These are phyloP conservation scores for Penicillium parvum DNA, from an alignment of 495 filamentous ascomycete genomes.

Conservation along the genomic window DNA sequence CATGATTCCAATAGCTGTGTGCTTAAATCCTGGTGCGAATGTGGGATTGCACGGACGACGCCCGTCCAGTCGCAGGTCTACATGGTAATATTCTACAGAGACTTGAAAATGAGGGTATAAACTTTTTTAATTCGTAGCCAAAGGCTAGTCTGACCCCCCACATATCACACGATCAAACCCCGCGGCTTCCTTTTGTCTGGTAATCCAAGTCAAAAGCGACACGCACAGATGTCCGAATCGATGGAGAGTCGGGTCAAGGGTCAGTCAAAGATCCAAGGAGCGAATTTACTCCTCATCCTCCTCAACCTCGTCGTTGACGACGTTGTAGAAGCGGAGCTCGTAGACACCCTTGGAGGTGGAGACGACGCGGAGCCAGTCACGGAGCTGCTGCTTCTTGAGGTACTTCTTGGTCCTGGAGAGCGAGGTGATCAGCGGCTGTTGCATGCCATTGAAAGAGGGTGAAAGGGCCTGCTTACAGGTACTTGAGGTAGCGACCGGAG, in stretches of 20 bases:
- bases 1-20: too few relatives aligned
- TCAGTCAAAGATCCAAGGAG: constrained; percentile 8
- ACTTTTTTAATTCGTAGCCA: constrained; percentile 29
- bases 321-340: constrained; percentile 99
- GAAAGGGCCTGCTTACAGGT: constrained; percentile 65
- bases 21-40: too few relatives aligned
- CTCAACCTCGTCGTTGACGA: constrained; percentile 93
- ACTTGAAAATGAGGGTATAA: constrained; percentile 20
- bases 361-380: constrained; percentile 99
- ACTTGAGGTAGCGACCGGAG: constrained; percentile 98
- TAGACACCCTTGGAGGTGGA: constrained; percentile 95
- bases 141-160: constrained; percentile 24
- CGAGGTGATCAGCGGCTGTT: constrained; percentile 11
- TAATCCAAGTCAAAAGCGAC: constrained; percentile 11
- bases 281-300: constrained; percentile 91
- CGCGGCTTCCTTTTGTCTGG: constrained; percentile 12
- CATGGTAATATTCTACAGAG: not conserved
- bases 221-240: constrained; percentile 10
- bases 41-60: too few relatives aligned
- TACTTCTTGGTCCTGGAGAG: constrained; percentile 92
- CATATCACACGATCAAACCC: constrained; percentile 15
- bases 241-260: constrained; percentile 14
- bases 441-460: not conserved
- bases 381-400: constrained; percentile 99
- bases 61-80: too few relatives aligned